Evolutionary conservation across 1,284 basidiomycete species (phyloP), one percentile per base, ranked within the genome.

Genomic region (Trichosporon coremiiforme): DNA sequence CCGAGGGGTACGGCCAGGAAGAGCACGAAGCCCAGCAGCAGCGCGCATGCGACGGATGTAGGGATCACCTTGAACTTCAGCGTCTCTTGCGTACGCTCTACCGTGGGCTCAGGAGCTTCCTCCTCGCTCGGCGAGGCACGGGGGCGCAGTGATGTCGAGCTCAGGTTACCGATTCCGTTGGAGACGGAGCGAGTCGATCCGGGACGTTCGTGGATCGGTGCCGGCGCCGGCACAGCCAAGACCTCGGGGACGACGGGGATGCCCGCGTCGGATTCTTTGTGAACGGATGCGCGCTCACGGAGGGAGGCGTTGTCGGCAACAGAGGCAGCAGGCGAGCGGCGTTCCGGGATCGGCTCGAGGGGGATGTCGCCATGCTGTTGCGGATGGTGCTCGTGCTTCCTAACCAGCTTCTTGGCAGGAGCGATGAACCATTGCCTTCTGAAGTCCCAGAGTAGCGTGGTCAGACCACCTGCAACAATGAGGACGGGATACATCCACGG

Each of bases 401-500:
- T 45, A 35, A 38, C 15, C 25, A 66, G 7, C 22, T 35, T 22
- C 17, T 47, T 41, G 33, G 33, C 55, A 17, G 71, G 70, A 0
- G 41, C 25, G 20, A 65, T 64, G 22, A 70, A 53, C 71, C 68
- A 68, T 35, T 67, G 67, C 36, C 68, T 69, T 12, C 79, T 75
- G 36, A 75, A 79, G 70, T 84, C 83, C 71, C 77, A 84, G 0
- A 76, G 31, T 15, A 83, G 70, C 2, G 83, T 83, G 12, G 73
- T 20, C 1, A 78, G 17, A 5, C 83, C 83, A 4, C 83, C 83
- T 0, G 72, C 75, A 31, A 76, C 80, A 15, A 84, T 82, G 45
- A 84, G 75, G 47, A 78, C 74, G 6, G 82, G 83, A 60, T 84
- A 84, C 83, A 84, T 84, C 80, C 84, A 85, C n/a, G 82, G 80